These are phyloP conservation scores for Brassica carinata DNA, from an alignment of 345 rosid species.

Conservation along the genomic window DNA sequence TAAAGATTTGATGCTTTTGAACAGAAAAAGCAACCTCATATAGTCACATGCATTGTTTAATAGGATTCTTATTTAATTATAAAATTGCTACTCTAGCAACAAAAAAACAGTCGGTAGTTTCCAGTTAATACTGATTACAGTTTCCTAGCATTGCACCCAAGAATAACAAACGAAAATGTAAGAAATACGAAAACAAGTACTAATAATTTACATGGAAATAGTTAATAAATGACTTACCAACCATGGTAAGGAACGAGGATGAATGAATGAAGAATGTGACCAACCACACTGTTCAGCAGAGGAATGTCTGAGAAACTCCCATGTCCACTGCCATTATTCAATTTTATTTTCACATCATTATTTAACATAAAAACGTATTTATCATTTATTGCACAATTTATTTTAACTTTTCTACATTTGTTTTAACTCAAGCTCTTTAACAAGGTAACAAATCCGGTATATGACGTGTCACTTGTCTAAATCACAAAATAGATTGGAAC, in stretches of 20 bases:
- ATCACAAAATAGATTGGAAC: conserved; percentile 1
- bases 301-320: conserved; percentile 75
- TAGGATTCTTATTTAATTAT: not conserved
- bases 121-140: not conserved
- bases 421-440: not conserved
- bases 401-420: not conserved
- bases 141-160: conserved; percentile 3
- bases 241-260: conserved; percentile 92
- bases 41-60: conserved; percentile 28
- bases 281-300: conserved; percentile 58
- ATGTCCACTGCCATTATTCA: conserved; percentile 62
- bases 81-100: not conserved
- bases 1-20: conserved; percentile 23
- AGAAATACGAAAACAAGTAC: not conserved
- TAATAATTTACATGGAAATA: not conserved
- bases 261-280: conserved; percentile 75
- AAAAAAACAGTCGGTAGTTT: not conserved
- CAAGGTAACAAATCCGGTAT: not conserved
- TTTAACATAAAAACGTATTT: conserved; percentile 5
- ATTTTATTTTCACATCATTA: conserved; percentile 18
- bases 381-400: not conserved
- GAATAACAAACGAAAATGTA: not conserved
- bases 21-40: conserved; percentile 14
- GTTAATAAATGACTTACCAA: conserved; percentile 49
- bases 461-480: conserved; percentile 5